Conservation (phyloP, 345 rosid genomes). For the Lepidium sativum region DNA sequence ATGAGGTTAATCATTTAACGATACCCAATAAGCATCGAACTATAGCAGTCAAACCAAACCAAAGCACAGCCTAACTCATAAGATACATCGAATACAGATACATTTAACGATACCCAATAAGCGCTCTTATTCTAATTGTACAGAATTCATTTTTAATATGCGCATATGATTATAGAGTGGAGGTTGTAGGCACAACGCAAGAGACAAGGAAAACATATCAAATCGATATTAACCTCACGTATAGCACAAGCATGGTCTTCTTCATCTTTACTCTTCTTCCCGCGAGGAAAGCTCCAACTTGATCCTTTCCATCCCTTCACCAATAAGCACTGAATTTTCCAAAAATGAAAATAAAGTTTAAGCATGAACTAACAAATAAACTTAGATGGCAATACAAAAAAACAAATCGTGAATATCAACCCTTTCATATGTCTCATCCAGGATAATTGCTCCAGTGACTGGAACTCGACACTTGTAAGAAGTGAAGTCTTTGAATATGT, state of each 20-base stretch:
- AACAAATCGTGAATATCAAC: constrained; percentile 23
- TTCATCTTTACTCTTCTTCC: constrained; percentile 98
- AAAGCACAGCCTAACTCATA: background rate
- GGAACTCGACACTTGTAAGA: constrained; percentile 98
- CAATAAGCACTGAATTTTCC: constrained; percentile 56
- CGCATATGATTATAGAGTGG: background rate
- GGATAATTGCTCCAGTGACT: constrained; percentile 91
- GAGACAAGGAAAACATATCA: background rate
- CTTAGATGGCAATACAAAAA: background rate
- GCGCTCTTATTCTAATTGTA: background rate
- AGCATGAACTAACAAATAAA: constrained; percentile 6
- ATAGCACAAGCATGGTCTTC: constrained; percentile 97
- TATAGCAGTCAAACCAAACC: no score
- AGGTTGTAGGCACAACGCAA: no score
- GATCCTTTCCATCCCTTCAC: constrained; percentile 99
- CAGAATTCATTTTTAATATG: background rate
- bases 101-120: background rate
- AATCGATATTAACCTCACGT: constrained; percentile 56
- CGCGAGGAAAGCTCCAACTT: constrained; percentile 99
- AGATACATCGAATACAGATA: background rate
- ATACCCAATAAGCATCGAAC: no score
- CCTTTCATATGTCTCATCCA: constrained; percentile 93
- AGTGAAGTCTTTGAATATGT: constrained; percentile 91
- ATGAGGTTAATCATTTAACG: background rate
- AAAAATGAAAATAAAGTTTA: background rate